Conservation (phyloP, 352 stramenopile genomes). For the Globisporangium cederbergense region DNA sequence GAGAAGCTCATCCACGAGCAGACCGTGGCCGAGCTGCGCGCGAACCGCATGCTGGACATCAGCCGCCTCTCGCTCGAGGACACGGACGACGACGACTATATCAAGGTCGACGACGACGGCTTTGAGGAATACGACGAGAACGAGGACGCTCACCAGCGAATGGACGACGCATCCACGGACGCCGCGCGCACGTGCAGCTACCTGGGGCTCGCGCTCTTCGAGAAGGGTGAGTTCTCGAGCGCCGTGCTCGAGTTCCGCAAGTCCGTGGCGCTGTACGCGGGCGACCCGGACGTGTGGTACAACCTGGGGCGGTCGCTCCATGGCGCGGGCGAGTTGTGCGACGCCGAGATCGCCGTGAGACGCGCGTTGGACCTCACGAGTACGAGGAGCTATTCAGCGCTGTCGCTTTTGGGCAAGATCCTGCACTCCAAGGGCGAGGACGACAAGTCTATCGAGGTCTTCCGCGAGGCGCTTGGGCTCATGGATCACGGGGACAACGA, state of each 20-base stretch:
- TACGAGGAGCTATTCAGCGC: slow-evolving; percentile 51
- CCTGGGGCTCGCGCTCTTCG: slow-evolving; percentile 62
- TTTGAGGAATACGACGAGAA: slow-evolving; percentile 22
- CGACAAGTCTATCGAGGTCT: slow-evolving; percentile 70
- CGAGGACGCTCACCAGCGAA: slow-evolving; percentile 19
- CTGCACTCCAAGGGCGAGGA: slow-evolving; percentile 76
- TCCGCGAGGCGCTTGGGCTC: slow-evolving; percentile 67
- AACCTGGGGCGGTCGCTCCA: slow-evolving; percentile 68
- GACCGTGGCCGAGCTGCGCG: slow-evolving; percentile 39
- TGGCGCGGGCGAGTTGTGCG: slow-evolving; percentile 44
- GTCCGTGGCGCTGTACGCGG: slow-evolving; percentile 58
- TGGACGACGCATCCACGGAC: slow-evolving; percentile 56
- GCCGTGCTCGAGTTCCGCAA: slow-evolving; percentile 71
- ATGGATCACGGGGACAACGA: slow-evolving; percentile 58
- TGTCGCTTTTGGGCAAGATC: slow-evolving; percentile 83
- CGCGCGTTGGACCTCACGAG: slow-evolving; percentile 45
- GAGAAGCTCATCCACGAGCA: slow-evolving; percentile 32
- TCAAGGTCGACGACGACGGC: slow-evolving; percentile 32
- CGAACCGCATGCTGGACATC: slow-evolving; percentile 65
- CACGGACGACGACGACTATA: slow-evolving; percentile 23
- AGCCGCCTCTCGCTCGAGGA: slow-evolving; percentile 47
- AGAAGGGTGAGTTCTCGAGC: slow-evolving; percentile 55
- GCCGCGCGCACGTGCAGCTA: slow-evolving; percentile 71
- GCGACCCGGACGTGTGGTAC: slow-evolving; percentile 73
- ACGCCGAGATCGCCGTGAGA: slow-evolving; percentile 65